phyloP scores from a whole-genome alignment of 345 rosid genomes.

The Dipteronia dyeriana region DNA sequence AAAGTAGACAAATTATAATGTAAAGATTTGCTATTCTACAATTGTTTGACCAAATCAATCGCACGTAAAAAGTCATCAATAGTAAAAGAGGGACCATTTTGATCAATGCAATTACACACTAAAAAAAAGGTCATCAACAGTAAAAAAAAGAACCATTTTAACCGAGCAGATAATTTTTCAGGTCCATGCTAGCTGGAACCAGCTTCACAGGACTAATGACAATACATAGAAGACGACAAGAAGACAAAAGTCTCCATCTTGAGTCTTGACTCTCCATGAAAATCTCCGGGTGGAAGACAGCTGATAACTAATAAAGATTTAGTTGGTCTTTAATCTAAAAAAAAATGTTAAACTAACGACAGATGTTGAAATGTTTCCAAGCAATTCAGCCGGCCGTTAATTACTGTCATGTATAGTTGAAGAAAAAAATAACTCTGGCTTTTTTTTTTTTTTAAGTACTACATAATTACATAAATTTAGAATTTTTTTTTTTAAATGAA shows the following conservation, averaged over 20 bases:
- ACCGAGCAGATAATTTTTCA: background rate
- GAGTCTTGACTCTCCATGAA: background rate
- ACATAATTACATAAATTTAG: no score
- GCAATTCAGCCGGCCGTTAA: background rate
- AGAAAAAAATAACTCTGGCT: background rate
- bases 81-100: background rate
- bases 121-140: background rate
- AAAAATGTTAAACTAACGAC: background rate
- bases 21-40: background rate
- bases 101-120: no score
- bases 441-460: no score
- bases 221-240: background rate
- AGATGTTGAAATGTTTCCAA: background rate
- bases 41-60: no score
- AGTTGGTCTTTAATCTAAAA: no score
- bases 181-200: background rate
- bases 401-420: background rate
- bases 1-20: background rate
- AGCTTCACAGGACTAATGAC: background rate
- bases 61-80: background rate
- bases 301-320: slow-evolving; percentile 8
- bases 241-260: background rate
- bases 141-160: background rate
- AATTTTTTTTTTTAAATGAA: no score
- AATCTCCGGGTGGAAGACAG: slow-evolving; percentile 31